Evolutionary conservation across 768 basidiomycete species (phyloP), one percentile per base, ranked within the genome.

Genomic region (Ephemerocybe angulata): DNA sequence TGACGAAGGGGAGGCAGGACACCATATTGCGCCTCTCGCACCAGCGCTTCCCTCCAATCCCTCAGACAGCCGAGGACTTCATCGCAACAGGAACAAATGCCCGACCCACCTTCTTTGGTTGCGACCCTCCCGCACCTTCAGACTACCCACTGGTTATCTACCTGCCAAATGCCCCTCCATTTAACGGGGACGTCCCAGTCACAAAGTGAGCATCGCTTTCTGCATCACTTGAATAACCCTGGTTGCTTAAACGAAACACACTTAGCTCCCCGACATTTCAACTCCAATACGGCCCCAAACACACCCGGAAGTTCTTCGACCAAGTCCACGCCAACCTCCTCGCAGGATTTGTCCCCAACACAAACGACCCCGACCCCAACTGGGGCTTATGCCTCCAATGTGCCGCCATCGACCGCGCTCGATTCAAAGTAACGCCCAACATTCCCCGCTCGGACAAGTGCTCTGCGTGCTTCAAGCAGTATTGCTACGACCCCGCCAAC

Each of bases 61-160:
- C 87, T 15, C 62, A 70, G 5, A 76, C 72, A 8, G 61, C 73
- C 0, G 74, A 74, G 3, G 75, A 75, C 12, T 90, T 88, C 66
- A 63, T 86, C 31, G 65, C 70, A 1, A 78, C 78, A 4, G 86
- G 87, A 31, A 76, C 89, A 1, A 88, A 85, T 62, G 71, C 70
- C 42, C 80, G 85, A 25, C 82, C 88, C 2, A 87, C 87, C 0
- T 90, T 93, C 72, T 92, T 90, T 70, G 91, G 90, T 3, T 92
- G 90, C 64, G 70, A 86, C 61, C 79, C 84, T 3, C 65, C 76
- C 43, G 66, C 25, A 3, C 77, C 84, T 13, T 69, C 81, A 1
- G 79, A 81, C 54, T 87, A 77, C 58, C 89, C 89, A 0, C 59
- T 92, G 19, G 68, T 92, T 37, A 78, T 92, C 40, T 90, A 88